Evolutionary conservation across 495 filamentous ascomycete species (phyloP).

Genomic region (Tuber calosporum): DNA sequence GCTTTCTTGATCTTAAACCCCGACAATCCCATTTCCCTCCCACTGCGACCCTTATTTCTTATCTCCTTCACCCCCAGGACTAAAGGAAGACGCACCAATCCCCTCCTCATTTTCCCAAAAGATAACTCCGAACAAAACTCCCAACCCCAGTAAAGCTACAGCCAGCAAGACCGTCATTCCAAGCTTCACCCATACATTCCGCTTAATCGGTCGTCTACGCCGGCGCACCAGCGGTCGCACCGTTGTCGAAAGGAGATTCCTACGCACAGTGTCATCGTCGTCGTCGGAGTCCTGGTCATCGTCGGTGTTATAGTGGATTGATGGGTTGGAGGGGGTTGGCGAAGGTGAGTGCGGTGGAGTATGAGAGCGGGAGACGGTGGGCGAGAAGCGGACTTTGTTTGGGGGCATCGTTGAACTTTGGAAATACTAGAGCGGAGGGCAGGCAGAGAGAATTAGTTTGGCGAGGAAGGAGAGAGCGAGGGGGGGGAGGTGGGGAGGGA

Average conservation of each 20-base stretch:
- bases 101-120: slow-evolving; percentile 32
- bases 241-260: background rate
- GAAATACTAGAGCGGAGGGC: background rate
- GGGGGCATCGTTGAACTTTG: background rate
- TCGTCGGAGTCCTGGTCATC: background rate
- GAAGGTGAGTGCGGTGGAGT: slow-evolving; percentile 13
- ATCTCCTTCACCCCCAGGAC: background rate
- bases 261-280: background rate
- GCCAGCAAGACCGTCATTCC: slow-evolving; percentile 24
- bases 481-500: background rate
- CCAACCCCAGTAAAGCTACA: slow-evolving; percentile 15
- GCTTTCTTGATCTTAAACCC: background rate
- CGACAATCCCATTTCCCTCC: background rate
- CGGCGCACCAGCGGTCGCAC: slow-evolving; percentile 9
- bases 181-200: slow-evolving; percentile 12
- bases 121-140: slow-evolving; percentile 27
- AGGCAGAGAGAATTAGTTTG: background rate
- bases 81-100: slow-evolving; percentile 16
- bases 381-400: slow-evolving; percentile 31
- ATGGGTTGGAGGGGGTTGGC: slow-evolving; percentile 8
- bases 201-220: background rate
- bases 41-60: background rate
- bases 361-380: slow-evolving; percentile 30
- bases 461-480: background rate
- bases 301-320: slow-evolving; percentile 13